Evolutionary conservation across 192 early-diverging fungal genomes (phyloP).

Genomic region (Coemansia sp.): DNA sequence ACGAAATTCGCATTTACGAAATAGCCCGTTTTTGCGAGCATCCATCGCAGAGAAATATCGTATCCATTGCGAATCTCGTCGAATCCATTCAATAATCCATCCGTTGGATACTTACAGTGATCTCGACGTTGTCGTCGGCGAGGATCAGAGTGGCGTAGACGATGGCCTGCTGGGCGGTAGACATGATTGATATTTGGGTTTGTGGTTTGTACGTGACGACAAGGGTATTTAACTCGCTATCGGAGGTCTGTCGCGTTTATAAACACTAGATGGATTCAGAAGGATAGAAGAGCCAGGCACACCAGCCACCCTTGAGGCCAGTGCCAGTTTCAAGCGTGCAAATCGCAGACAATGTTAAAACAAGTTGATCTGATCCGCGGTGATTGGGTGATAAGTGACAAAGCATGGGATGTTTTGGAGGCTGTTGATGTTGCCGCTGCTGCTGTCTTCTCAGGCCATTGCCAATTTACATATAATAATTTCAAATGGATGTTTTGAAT

Average conservation of each 20-base stretch:
- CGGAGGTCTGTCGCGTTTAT: conserved; percentile 48
- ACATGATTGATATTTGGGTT: conserved; percentile 38
- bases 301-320: background rate
- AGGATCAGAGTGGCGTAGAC: conserved; percentile 98
- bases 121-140: conserved; percentile 93
- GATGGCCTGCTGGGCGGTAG: conserved; percentile 81
- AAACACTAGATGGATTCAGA: conserved; percentile 11
- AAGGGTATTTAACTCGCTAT: conserved; percentile 40
- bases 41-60: background rate
- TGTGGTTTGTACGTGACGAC: conserved; percentile 41
- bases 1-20: conserved; percentile 1
- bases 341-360: background rate
- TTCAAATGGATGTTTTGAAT: conserved; percentile 28
- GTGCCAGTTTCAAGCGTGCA: background rate
- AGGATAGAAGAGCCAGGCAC: conserved; percentile 13
- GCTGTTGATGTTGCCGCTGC: background rate
- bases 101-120: conserved; percentile 77
- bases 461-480: background rate
- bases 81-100: conserved; percentile 18
- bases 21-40: background rate
- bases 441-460: background rate
- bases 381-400: background rate
- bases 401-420: too few species aligned
- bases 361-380: background rate
- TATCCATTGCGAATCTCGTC: background rate